These are phyloP conservation scores for Coemansia sp. DNA, from an alignment of 192 early-diverging fungal genomes.

Conservation along the genomic window DNA sequence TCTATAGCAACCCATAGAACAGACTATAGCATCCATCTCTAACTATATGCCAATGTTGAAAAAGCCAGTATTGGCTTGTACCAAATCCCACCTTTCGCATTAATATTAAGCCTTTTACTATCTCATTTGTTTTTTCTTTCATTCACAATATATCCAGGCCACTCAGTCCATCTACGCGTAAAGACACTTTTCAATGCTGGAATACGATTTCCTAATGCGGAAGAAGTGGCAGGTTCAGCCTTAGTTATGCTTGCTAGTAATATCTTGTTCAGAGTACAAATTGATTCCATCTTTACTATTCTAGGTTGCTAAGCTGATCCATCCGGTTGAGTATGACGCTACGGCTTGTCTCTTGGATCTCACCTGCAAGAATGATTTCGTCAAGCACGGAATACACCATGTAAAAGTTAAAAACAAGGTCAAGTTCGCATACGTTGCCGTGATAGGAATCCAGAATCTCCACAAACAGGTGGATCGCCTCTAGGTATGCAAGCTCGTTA, in stretches of 20 bases:
- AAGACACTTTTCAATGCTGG: too few species aligned
- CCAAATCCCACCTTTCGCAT: too few species aligned
- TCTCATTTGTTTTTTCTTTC: too few species aligned
- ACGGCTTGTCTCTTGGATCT: slow-evolving; percentile 96
- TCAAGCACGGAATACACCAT: slow-evolving; percentile 97
- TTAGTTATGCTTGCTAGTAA: too few species aligned
- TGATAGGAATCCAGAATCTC: slow-evolving; percentile 98
- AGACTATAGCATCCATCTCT: background rate
- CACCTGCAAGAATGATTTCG: slow-evolving; percentile 97
- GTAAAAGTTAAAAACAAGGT: slow-evolving; percentile 98
- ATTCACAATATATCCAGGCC: too few species aligned
- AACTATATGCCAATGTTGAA: background rate
- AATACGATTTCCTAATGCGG: too few species aligned
- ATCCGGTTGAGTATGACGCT: slow-evolving; percentile 72
- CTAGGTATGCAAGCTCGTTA: slow-evolving; percentile 93
- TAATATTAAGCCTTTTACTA: too few species aligned
- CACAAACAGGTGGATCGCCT: slow-evolving; percentile 99
- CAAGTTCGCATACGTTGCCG: slow-evolving; percentile 97
- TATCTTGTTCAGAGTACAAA: background rate
- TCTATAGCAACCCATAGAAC: background rate
- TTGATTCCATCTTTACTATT: slow-evolving; percentile 55
- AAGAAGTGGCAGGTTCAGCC: too few species aligned
- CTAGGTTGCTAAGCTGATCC: slow-evolving; percentile 75
- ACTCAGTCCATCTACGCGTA: too few species aligned
- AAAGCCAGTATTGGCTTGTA: too few species aligned